Percentiles rank a stretch among this genome's conserved stretches.
These are phyloP conservation scores for Teratosphaeria viscida DNA, from an alignment of 2,329 filamentous ascomycete genomes.

Conservation along the genomic window DNA sequence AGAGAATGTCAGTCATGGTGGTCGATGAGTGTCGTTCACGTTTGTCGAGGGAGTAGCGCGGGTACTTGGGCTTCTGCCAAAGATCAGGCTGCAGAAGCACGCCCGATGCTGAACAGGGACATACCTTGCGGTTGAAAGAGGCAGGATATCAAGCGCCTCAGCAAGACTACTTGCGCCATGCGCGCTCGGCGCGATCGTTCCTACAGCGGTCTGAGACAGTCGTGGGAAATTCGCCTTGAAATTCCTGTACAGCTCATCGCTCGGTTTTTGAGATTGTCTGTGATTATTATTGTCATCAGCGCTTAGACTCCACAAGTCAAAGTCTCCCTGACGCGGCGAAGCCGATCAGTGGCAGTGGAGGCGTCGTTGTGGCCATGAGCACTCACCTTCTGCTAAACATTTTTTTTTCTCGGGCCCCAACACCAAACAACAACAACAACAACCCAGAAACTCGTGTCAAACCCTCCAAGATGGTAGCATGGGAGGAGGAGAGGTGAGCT, in stretches of 20 bases:
- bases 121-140: constrained; percentile 33
- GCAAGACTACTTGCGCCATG: constrained; percentile 26
- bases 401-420: not conserved
- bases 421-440: not conserved
- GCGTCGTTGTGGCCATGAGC: not conserved
- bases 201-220: constrained; percentile 42
- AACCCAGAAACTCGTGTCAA: not conserved
- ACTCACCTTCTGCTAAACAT: not conserved
- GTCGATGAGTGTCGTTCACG: not conserved
- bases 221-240: constrained; percentile 79
- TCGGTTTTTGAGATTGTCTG: constrained; percentile 68
- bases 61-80: not conserved
- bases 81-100: not conserved
- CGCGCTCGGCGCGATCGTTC: constrained; percentile 35
- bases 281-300: not conserved
- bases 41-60: not conserved
- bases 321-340: not conserved
- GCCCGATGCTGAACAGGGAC: constrained; percentile 12
- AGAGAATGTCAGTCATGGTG: constrained; percentile 8
- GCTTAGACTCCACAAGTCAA: not conserved
- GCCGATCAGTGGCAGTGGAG: not conserved
- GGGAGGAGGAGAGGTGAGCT: not conserved
- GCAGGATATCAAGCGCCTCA: constrained; percentile 35
- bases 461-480: not conserved
- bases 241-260: constrained; percentile 69